phyloP scores from a whole-genome alignment of 2,329 filamentous ascomycete genomes.

The Verticillium dahliae region DNA sequence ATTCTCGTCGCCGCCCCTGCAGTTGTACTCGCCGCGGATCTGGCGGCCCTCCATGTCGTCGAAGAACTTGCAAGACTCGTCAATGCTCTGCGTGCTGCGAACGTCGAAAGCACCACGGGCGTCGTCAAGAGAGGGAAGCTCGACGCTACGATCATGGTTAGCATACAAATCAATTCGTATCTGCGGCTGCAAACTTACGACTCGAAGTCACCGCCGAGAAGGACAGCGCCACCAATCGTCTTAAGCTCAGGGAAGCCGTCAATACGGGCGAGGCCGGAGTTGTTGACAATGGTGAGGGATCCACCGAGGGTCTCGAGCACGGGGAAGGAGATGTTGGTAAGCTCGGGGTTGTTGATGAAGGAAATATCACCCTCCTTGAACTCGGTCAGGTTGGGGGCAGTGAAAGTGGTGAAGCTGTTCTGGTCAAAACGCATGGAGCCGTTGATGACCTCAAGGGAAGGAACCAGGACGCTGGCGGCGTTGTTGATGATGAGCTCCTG shows the following conservation, averaged over 20 bases:
- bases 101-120: slow-evolving; percentile 69
- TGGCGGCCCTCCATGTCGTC: slow-evolving; percentile 31
- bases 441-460: slow-evolving; percentile 66
- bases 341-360: slow-evolving; percentile 54
- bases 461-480: slow-evolving; percentile 66
- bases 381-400: slow-evolving; percentile 63
- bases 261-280: slow-evolving; percentile 64
- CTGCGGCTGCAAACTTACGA: slow-evolving; percentile 20
- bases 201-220: slow-evolving; percentile 78
- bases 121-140: slow-evolving; percentile 58
- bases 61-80: slow-evolving; percentile 47
- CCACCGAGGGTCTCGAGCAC: slow-evolving; percentile 62
- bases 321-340: slow-evolving; percentile 72
- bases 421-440: slow-evolving; percentile 79
- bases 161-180: slow-evolving; percentile 20
- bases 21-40: slow-evolving; percentile 42
- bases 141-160: slow-evolving; percentile 46
- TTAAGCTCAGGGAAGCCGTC: slow-evolving; percentile 62
- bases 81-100: slow-evolving; percentile 57
- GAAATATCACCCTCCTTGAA: slow-evolving; percentile 55
- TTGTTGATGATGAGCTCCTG: slow-evolving; percentile 56
- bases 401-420: slow-evolving; percentile 61
- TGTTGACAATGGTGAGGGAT: slow-evolving; percentile 84
- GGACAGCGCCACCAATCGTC: slow-evolving; percentile 71
- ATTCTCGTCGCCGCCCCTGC: slow-evolving; percentile 42